These are phyloP conservation scores for Fusarium acutatum DNA, from an alignment of 2,329 filamentous ascomycete genomes.

Conservation along the genomic window DNA sequence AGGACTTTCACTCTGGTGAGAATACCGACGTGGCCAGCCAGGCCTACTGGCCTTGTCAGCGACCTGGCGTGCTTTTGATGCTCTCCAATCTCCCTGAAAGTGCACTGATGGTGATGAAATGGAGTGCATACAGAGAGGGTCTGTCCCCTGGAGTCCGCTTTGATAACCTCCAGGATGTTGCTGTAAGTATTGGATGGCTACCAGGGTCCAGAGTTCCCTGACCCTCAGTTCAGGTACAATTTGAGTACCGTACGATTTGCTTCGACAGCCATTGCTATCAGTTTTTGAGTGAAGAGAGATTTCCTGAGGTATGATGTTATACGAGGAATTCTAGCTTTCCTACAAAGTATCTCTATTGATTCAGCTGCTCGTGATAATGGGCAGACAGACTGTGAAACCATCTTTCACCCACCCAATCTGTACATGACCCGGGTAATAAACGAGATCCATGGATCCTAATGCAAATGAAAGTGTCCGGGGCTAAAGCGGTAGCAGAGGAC, in stretches of 20 bases:
- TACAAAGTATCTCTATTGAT: background rate
- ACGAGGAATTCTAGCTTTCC: background rate
- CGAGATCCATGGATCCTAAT: conserved; percentile 7
- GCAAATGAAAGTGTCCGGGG: conserved; percentile 24
- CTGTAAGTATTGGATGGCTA: conserved; percentile 5
- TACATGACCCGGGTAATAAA: conserved; percentile 11
- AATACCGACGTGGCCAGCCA: conserved; percentile 4
- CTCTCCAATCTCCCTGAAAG: conserved; percentile 12
- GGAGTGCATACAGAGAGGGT: conserved; percentile 16
- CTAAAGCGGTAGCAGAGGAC: conserved; percentile 18
- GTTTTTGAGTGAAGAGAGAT: background rate
- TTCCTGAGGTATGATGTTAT: background rate
- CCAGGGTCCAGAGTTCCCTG: conserved; percentile 10
- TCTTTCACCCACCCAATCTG: background rate
- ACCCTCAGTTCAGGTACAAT: conserved; percentile 9
- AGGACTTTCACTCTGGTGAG: background rate
- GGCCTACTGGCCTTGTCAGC: background rate
- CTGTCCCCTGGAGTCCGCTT: conserved; percentile 27
- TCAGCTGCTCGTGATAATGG: background rate
- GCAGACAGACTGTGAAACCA: background rate
- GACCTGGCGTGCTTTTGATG: background rate
- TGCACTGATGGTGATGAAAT: conserved; percentile 21
- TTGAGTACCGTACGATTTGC: background rate
- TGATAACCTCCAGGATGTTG: conserved; percentile 19
- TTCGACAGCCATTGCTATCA: background rate